Evolutionary conservation across 2,329 filamentous ascomycete genomes (phyloP).

Genomic region (Remersonia thermophila): DNA sequence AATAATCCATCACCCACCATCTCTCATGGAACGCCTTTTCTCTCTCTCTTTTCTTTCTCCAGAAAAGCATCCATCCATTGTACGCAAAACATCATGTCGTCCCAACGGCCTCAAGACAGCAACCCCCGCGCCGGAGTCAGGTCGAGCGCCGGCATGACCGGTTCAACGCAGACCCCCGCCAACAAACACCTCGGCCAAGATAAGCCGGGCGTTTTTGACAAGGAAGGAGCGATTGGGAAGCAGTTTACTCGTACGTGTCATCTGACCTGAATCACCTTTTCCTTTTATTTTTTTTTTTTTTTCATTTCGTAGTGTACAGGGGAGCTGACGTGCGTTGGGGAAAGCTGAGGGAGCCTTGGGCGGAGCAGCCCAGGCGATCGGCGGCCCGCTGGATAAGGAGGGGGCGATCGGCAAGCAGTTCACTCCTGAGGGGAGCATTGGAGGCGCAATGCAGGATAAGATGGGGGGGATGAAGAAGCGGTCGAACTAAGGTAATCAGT

Average conservation of each 20-base stretch:
- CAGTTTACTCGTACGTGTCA: conserved; percentile 40
- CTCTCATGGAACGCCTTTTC: neutral
- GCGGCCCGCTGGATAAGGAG: conserved; percentile 37
- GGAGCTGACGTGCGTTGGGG: too few relatives aligned
- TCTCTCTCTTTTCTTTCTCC: too few relatives aligned
- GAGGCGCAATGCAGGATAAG: conserved; percentile 37
- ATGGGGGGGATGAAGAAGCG: conserved; percentile 27
- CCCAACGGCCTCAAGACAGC: conserved; percentile 7
- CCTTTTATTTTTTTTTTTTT: neutral
- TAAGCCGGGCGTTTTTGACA: conserved; percentile 33
- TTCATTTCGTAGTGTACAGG: too few relatives aligned
- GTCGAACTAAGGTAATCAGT: conserved; percentile 8
- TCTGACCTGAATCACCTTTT: too few relatives aligned
- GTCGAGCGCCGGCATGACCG: conserved; percentile 13
- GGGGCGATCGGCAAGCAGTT: conserved; percentile 44
- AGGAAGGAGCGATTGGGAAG: conserved; percentile 38
- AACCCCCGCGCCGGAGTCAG: conserved; percentile 11
- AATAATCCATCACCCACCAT: neutral
- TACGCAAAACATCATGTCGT: too few relatives aligned
- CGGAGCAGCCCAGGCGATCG: conserved; percentile 36
- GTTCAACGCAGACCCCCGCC: conserved; percentile 14
- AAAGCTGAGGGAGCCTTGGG: conserved; percentile 37
- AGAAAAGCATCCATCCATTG: too few relatives aligned
- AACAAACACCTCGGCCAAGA: conserved; percentile 17
- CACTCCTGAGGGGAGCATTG: conserved; percentile 38